phyloP scores from a whole-genome alignment of 179 eudicot genomes.

The Heliamphora ciliata region DNA sequence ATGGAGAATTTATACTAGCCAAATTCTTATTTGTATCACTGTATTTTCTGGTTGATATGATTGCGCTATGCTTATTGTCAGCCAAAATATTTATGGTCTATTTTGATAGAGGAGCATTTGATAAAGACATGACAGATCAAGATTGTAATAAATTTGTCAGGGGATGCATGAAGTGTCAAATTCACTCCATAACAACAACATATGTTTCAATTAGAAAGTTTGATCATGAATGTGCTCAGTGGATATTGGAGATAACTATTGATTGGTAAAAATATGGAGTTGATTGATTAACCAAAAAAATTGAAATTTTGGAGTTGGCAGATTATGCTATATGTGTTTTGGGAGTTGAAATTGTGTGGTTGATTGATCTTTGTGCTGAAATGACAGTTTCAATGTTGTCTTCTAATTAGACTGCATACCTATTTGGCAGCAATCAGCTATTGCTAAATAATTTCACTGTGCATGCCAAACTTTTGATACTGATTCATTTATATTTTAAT shows the following conservation, averaged over 20 bases:
- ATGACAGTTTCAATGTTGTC: no score
- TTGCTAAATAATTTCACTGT: no score
- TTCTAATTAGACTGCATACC: no score
- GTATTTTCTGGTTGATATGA: neutral
- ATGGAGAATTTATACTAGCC: constrained; percentile 12
- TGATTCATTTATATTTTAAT: no score
- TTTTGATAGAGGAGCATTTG: no score
- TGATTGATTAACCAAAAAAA: neutral
- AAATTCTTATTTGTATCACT: neutral
- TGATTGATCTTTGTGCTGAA: neutral
- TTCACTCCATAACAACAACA: neutral
- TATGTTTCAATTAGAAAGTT: neutral
- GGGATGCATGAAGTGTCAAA: no score
- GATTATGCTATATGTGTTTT: neutral
- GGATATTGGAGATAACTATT: no score
- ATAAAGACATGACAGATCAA: no score
- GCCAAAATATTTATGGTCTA: neutral
- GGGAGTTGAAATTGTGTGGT: no score
- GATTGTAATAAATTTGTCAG: no score
- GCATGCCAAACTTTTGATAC: no score
- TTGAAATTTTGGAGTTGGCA: neutral
- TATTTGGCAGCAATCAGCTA: no score
- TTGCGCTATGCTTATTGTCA: neutral
- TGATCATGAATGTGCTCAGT: neutral
- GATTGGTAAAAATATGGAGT: neutral